A percentile compares a stretch with the other conserved stretches of the same genome.
Conservation (phyloP, 2,329 filamentous ascomycete species). For the Chalaropsis thielavioides region DNA sequence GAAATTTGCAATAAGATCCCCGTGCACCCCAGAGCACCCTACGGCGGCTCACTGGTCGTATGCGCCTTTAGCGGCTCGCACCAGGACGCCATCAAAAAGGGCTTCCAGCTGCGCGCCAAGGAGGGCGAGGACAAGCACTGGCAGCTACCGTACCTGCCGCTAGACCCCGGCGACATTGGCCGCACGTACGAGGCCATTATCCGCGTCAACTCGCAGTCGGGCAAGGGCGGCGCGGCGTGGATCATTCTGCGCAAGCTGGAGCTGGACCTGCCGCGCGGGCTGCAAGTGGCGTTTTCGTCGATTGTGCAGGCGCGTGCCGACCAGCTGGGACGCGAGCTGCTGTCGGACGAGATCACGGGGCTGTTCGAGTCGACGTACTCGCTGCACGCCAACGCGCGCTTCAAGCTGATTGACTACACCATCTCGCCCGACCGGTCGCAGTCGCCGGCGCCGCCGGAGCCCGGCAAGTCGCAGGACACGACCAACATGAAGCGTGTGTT, state of each 20-base stretch:
- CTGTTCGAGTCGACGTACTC: conserved; percentile 87
- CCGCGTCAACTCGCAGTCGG: conserved; percentile 90
- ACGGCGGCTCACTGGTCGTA: conserved; percentile 81
- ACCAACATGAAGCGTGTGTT: conserved; percentile 70
- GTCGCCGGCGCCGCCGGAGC: conserved; percentile 53
- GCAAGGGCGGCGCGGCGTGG: conserved; percentile 90
- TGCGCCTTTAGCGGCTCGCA: conserved; percentile 86
- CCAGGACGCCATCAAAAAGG: conserved; percentile 94
- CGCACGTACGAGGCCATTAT: conserved; percentile 97
- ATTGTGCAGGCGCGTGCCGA: conserved; percentile 77
- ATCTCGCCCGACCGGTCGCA: conserved; percentile 71
- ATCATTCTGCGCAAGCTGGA: conserved; percentile 80
- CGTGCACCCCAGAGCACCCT: conserved; percentile 76
- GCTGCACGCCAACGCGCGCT: conserved; percentile 56
- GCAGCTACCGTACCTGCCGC: conserved; percentile 80
- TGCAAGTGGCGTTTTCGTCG: conserved; percentile 82
- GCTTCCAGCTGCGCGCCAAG: conserved; percentile 56
- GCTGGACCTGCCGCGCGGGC: conserved; percentile 79
- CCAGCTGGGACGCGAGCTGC: conserved; percentile 65
- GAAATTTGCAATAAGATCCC: conserved; percentile 93
- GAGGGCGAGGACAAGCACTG: conserved; percentile 52
- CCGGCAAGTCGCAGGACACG: conserved; percentile 60
- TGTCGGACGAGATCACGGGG: conserved; percentile 66
- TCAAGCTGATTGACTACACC: conserved; percentile 79
- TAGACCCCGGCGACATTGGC: conserved; percentile 87